Evolutionary conservation across 2,329 filamentous ascomycete species (phyloP).

Genomic region (Geosmithia morbida): DNA sequence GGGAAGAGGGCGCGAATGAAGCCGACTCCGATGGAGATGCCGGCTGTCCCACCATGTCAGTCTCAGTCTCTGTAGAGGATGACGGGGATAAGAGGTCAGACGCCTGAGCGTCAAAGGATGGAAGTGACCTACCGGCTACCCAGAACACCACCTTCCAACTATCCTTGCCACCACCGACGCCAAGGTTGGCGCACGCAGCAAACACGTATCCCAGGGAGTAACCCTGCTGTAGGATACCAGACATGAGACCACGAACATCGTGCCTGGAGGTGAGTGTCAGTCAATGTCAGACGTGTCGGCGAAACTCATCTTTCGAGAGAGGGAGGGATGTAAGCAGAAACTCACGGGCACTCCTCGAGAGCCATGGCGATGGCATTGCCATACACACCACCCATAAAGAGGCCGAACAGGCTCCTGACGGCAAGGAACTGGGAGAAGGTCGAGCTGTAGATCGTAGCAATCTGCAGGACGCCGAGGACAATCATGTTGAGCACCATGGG

Average conservation of each 20-base stretch:
- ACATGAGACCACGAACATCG: conserved; percentile 65
- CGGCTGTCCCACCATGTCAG: conserved; percentile 23
- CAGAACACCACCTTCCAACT: conserved; percentile 68
- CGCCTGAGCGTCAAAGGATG: too few relatives aligned
- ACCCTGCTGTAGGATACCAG: conserved; percentile 69
- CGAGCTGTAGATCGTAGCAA: conserved; percentile 61
- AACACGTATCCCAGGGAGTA: conserved; percentile 71
- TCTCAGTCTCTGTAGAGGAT: too few relatives aligned
- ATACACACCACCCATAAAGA: conserved; percentile 73
- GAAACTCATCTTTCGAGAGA: conserved; percentile 1
- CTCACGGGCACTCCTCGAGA: conserved; percentile 55
- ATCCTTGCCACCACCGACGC: conserved; percentile 47
- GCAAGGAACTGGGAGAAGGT: conserved; percentile 66
- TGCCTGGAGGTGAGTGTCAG: conserved; percentile 24
- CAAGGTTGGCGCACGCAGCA: conserved; percentile 61
- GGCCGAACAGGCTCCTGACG: conserved; percentile 57
- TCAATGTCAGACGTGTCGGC: conserved; percentile 2
- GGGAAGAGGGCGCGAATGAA: conserved; percentile 54
- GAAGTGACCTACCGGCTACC: conserved; percentile 34
- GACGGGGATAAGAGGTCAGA: too few relatives aligned
- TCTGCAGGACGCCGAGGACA: conserved; percentile 49
- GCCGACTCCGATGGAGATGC: conserved; percentile 54
- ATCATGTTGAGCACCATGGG: conserved; percentile 74
- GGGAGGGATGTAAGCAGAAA: too few relatives aligned
- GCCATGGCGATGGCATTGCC: conserved; percentile 69